Base-by-base conservation (phyloP, 345 rosid genomes). In the Litchi chinensis region DNA sequence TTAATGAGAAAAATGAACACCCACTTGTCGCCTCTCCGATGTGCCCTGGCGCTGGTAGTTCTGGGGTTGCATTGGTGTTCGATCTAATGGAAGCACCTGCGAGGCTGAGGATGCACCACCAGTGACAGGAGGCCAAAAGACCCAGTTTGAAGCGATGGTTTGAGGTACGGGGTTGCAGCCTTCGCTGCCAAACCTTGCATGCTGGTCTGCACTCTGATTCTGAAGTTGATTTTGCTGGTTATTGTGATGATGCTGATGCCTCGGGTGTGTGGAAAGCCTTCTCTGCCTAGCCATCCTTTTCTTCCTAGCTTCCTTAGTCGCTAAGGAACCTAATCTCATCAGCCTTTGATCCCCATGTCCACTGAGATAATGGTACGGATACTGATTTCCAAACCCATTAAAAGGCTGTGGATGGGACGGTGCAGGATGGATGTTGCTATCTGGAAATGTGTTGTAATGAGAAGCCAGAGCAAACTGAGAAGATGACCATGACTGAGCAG, bases 201-300 rank as follows among this genome's bases (percentile, higher is more conserved):
- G 85, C 70, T 64, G 90, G 70, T 70, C 91, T 56, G 13, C 57
- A 39, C 74, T 59, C 54, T 71, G 85, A 81, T 81, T 76, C 63
- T 81, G 88, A 37, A 78, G 69, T 44, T 89, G 93, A 81, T 83
- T 83, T 52, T 83, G 87, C 10, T 86, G 85, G 77, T 65, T 82
- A 60, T 68, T 68, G 32, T 79, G 77, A 19, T 79, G 76, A 56
- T 79, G 80, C 21, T 83, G 85, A 56, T 75, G 84, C 60, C 89
- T 76, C 65, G 85, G 85, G 62, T 89, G 95, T 8, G 94, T 77
- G 46, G 88, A 18, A 82, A 94, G 81, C 81, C 98, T 87, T 68
- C 95, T 88, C 82, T 96, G 98, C 82, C 99, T 88, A 0, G 98
- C 99, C 99, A 97, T 97, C 63, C 99, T 88, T 88, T 96, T 96